Evolutionary conservation across 306 rosid genomes (phyloP), one percentile per base, ranked within the genome.

Genomic region (Pyrus betulifolia): DNA sequence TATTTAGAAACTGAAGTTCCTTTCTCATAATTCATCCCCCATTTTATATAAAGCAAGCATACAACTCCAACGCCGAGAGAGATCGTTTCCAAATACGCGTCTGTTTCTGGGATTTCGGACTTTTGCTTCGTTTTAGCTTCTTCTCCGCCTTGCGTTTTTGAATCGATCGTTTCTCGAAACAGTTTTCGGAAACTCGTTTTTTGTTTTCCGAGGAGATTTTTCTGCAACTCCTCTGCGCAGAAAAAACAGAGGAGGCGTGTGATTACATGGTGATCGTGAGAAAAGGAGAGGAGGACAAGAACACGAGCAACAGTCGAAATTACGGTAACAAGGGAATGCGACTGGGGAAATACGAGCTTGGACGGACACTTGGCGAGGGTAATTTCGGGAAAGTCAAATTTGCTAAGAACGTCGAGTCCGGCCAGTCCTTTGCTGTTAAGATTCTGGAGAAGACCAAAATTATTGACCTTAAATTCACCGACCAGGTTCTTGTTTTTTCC

Each of bases 331-430:
- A 78, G 75, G 86, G 83, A 86, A 83, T 82, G 86, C 84, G 58
- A 77, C 83, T 90, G 27, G 98, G 96, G 28, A 94, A 91, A 78
- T 91, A 94, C 75, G 90, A 87, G 67, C 75, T 94, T 70, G 98
- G 98, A 19, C 85, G 86, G 79, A 94, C 87, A 31, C 84, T 94
- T 0, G 98, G 98, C 2, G 95, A 94, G 67, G 98, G 98, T 18
- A 94, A 90, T 85, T 91, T 94, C 59, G 98, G 97, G 0, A 94
- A 94, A 80, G 98, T 94, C 0, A 94, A 91, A 70, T 84, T 91
- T 11, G 98, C 96, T 1, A 84, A 38, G 71, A 76, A 91, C 85
- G 74, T 80, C 15, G 87, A 81, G 23, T 79, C 96, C n/a, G 91
- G 85, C 4, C 88, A 84, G 13, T 58, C 76, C 33, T 88, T 84